Percentiles rank a stretch among this genome's conserved stretches.
Evolutionary conservation across 2,329 filamentous ascomycete species (phyloP).

Genomic region (Scleromitrula shiraiana): DNA sequence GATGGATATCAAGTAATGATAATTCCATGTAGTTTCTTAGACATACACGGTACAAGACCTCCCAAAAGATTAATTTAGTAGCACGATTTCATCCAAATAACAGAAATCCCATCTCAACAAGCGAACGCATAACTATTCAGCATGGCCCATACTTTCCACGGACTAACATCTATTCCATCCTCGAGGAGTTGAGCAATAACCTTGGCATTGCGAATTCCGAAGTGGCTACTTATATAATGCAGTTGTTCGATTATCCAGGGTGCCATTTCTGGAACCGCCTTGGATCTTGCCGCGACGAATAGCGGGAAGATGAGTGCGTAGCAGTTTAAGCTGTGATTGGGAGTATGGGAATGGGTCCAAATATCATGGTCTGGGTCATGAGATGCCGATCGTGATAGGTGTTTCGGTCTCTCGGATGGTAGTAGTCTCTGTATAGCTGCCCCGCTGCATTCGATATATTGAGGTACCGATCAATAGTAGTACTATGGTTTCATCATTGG

Average conservation of each 20-base stretch:
- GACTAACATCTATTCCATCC: neutral
- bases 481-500: constrained; percentile 1
- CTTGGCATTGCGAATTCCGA: constrained; percentile 9
- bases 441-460: too few species aligned
- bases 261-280: neutral
- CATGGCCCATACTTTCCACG: constrained; percentile 9
- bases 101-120: too few species aligned
- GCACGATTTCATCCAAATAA: too few species aligned
- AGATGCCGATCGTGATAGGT: too few species aligned
- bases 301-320: constrained; percentile 9
- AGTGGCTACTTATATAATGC: constrained; percentile 7
- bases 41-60: too few species aligned
- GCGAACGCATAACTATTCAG: constrained; percentile 13
- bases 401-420: too few species aligned
- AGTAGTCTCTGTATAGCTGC: too few species aligned
- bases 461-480: too few species aligned
- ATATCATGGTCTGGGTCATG: too few species aligned
- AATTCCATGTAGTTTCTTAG: too few species aligned
- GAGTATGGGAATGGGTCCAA: neutral
- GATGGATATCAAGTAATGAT: too few species aligned
- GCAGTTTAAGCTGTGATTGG: neutral
- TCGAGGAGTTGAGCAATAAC: constrained; percentile 9
- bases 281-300: constrained; percentile 6
- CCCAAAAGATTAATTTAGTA: too few species aligned
- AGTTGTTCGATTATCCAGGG: constrained; percentile 9